Base-by-base conservation (phyloP, 2,329 filamentous ascomycete genomes). In the Domatiomyces catenatus region DNA sequence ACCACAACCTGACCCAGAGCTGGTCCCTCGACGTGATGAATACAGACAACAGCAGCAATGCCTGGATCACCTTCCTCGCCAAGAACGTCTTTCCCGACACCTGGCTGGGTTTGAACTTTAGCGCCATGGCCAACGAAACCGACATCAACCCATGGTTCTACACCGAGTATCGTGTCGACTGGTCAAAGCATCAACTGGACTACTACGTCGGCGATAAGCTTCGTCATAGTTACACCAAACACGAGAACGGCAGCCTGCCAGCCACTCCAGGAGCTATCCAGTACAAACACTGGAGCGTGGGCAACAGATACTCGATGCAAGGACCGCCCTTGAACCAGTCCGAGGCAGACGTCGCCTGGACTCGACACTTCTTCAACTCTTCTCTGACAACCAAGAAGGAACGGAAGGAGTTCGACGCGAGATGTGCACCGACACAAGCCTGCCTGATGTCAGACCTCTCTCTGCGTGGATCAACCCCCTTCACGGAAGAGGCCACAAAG, bases 331-430 rank as follows among this genome's bases (percentile, higher is more conserved):
- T 42, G 15, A 62, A 62, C 18, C 60, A 58, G n/a, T 66, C 69
- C 2, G 57, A 62, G 18, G 71, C 71, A 4, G 67, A 68, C 20
- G 58, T 74, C 28, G 68, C 63, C 6, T 74, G 69, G 68, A 64
- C 69, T 8, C 66, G 71, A n/a, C 61, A 69, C 24, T 74, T 74
- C 57, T 74, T 74, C 64, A 74, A 74, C 54, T 70, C 70, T 0
- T 72, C 71, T 1, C 55, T 64, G 6, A 68, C 64, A 59, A 69
- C 61, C 7, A 49, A 62, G 17, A 56, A 62, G 10, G 54, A 57
- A 5, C 58, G 56, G 26, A 32, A 48, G 22, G 52, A 44, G 8
- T 68, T 66, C 48, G 57, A 60, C 20, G 48, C 54, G 2, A 59
- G 59, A 28, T 70, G 67, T 48, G 50, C 58, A 17, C 22, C 60